These are phyloP conservation scores for Vanrija pseudolonga DNA, from an alignment of 1,284 basidiomycete genomes.

Conservation along the genomic window DNA sequence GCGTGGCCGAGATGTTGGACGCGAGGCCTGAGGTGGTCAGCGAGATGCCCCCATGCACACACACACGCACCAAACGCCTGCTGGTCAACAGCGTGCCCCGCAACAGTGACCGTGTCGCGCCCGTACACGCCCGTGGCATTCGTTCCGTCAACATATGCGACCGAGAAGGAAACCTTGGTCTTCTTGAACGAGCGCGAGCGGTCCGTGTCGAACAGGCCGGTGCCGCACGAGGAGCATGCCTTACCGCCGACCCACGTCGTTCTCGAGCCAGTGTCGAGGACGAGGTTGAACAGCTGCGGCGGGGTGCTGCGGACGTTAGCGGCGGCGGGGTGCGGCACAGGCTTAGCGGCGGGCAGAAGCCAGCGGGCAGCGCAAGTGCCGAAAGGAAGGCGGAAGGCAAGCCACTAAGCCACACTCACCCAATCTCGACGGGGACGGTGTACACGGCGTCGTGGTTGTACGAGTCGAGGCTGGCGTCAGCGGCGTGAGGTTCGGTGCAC, in stretches of 20 bases:
- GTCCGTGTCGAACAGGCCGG: background rate
- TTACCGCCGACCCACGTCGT: slow-evolving; percentile 26
- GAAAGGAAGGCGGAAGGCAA: too few relatives aligned
- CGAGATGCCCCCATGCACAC: slow-evolving; percentile 23
- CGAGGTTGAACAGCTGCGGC: slow-evolving; percentile 42
- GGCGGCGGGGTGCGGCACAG: too few relatives aligned
- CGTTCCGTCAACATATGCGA: background rate
- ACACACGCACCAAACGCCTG: slow-evolving; percentile 20
- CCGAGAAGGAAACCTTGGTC: background rate
- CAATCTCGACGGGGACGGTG: too few relatives aligned
- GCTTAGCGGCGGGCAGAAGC: too few relatives aligned
- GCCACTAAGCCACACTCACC: too few relatives aligned
- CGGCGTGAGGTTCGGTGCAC: too few relatives aligned
- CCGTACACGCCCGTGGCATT: background rate
- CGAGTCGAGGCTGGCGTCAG: too few relatives aligned
- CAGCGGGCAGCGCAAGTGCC: too few relatives aligned
- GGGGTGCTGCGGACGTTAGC: slow-evolving; percentile 15
- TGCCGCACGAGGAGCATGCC: background rate
- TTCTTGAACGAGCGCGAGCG: background rate
- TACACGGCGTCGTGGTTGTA: too few relatives aligned
- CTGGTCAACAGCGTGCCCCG: background rate
- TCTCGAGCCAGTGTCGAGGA: slow-evolving; percentile 49
- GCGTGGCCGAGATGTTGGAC: too few relatives aligned
- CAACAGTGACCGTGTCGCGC: background rate
- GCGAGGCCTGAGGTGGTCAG: slow-evolving; percentile 2